A percentile compares a stretch with the other conserved stretches of the same genome.
phyloP scores from a whole-genome alignment of 306 rosid genomes.

The Medicago arabica region DNA sequence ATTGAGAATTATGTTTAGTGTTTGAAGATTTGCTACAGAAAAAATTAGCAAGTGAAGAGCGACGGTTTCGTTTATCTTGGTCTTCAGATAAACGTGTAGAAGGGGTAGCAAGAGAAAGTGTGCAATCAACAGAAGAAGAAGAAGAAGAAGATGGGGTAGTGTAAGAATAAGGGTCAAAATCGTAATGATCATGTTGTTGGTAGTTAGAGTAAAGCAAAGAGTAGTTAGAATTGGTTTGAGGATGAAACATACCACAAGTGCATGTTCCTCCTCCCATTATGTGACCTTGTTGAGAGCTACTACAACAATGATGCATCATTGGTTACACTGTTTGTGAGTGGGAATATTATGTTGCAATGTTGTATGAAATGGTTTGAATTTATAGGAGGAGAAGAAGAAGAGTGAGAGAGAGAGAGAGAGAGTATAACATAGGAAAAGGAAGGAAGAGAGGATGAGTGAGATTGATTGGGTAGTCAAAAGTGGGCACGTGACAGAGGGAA shows the following conservation, averaged over 20 bases:
- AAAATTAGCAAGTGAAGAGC: slow-evolving; percentile 30
- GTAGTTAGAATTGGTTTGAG: slow-evolving; percentile 60
- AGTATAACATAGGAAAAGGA: slow-evolving; percentile 7
- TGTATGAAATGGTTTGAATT: slow-evolving; percentile 1
- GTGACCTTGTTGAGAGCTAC: slow-evolving; percentile 60
- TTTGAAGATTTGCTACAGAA: not conserved
- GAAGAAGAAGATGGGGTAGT: slow-evolving; percentile 42
- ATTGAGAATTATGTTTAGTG: not conserved
- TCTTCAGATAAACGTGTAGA: slow-evolving; percentile 71
- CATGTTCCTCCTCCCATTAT: slow-evolving; percentile 68
- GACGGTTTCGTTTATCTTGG: slow-evolving; percentile 47
- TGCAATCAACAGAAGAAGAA: slow-evolving; percentile 81
- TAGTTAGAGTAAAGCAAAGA: slow-evolving; percentile 64
- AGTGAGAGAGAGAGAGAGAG: not conserved
- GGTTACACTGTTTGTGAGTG: not conserved
- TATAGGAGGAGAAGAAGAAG: not conserved
- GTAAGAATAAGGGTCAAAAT: slow-evolving; percentile 38
- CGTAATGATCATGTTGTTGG: slow-evolving; percentile 39
- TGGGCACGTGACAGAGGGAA: slow-evolving; percentile 28
- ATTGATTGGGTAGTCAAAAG: slow-evolving; percentile 27
- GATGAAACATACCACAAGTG: slow-evolving; percentile 64
- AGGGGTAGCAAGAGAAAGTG: slow-evolving; percentile 91
- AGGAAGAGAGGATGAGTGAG: not conserved
- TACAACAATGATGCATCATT: slow-evolving; percentile 74
- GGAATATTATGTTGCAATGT: not conserved